Evolutionary conservation across 805 yeast genomes (phyloP).

Genomic region (Candida parachauliodes): DNA sequence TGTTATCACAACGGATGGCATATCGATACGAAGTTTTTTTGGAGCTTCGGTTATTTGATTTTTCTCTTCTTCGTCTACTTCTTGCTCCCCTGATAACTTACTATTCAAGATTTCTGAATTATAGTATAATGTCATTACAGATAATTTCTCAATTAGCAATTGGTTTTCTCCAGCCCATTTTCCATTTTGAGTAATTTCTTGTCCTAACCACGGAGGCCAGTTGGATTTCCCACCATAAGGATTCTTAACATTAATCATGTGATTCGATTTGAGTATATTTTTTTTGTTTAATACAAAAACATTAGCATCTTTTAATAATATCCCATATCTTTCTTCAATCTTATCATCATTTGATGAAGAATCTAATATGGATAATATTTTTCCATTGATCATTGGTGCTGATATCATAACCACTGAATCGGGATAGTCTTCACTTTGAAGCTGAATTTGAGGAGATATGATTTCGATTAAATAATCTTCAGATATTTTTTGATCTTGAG

Average conservation of each 20-base stretch:
- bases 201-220: conserved; percentile 93
- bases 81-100: conserved; percentile 10
- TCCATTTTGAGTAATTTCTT: conserved; percentile 53
- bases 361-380: conserved; percentile 62
- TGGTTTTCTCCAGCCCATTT: conserved; percentile 42
- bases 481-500: conserved; percentile 26
- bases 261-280: conserved; percentile 19
- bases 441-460: conserved; percentile 42
- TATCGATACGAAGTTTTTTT: conserved; percentile 54
- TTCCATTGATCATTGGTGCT: conserved; percentile 67
- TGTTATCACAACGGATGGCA: conserved; percentile 64
- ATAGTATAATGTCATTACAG: conserved; percentile 60
- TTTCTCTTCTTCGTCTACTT: conserved; percentile 2
- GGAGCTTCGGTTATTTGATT: conserved; percentile 8
- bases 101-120: conserved; percentile 27
- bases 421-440: conserved; percentile 34
- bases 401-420: conserved; percentile 66
- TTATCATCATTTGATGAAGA: conserved; percentile 22
- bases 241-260: conserved; percentile 22
- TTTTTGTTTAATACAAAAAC: conserved; percentile 53
- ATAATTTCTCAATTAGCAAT: conserved; percentile 60
- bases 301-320: conserved; percentile 65
- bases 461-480: conserved; percentile 38
- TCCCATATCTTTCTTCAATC: conserved; percentile 68
- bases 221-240: conserved; percentile 57